Conservation (phyloP, 352 stramenopile species). For the Aphanomyces cochlioides region DNA sequence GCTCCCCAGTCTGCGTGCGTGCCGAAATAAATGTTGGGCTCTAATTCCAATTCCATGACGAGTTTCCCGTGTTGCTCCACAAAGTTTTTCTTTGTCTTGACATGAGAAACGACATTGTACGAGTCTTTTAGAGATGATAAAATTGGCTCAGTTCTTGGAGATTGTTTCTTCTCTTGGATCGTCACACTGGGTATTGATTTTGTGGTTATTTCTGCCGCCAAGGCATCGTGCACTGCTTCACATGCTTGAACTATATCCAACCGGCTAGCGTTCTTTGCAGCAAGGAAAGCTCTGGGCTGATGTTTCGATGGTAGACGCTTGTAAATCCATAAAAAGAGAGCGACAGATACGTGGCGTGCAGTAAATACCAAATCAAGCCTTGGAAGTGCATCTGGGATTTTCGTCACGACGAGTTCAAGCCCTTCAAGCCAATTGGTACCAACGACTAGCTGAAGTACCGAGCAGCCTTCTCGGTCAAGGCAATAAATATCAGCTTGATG, state of each 20-base stretch:
- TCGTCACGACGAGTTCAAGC: background rate
- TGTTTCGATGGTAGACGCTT: background rate
- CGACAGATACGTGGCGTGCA: background rate
- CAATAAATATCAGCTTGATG: background rate
- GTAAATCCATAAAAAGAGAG: background rate
- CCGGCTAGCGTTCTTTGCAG: background rate
- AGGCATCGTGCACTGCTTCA: background rate
- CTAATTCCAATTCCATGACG: background rate
- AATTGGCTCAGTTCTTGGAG: background rate
- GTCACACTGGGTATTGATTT: background rate
- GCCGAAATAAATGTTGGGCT: background rate
- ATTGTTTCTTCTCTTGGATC: no score
- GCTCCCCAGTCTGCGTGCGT: conserved; percentile 8
- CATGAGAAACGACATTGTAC: background rate
- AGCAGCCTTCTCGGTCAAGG: conserved; percentile 8
- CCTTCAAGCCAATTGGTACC: conserved; percentile 4
- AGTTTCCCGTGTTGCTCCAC: background rate
- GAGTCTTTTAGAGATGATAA: background rate
- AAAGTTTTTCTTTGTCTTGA: background rate
- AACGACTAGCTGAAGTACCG: background rate
- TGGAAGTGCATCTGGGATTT: background rate
- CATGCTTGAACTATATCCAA: background rate
- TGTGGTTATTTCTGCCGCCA: background rate
- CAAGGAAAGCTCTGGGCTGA: background rate
- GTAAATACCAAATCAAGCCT: background rate